phyloP scores from a whole-genome alignment of 441 rosid genomes.

The Pelargonium cotyledonis region DNA sequence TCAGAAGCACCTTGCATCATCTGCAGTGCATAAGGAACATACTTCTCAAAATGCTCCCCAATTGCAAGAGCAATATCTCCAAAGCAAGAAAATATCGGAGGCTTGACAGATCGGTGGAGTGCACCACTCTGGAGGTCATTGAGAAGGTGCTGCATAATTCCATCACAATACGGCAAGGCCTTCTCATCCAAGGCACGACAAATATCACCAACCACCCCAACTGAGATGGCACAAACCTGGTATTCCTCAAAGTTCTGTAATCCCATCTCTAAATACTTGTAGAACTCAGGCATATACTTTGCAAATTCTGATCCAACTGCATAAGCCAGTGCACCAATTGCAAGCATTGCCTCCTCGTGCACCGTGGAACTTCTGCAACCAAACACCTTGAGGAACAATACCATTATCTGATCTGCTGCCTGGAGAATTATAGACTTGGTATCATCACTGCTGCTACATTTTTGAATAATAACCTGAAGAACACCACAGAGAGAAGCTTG shows the following conservation, averaged over 20 bases:
- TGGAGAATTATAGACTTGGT: constrained; percentile 16
- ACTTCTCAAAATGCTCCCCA: constrained; percentile 49
- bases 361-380: constrained; percentile 21
- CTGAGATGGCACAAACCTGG: constrained; percentile 52
- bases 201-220: constrained; percentile 55
- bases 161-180: constrained; percentile 45
- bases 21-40: constrained; percentile 52
- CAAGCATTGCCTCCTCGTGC: constrained; percentile 29
- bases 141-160: constrained; percentile 52
- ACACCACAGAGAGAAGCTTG: constrained; percentile 57
- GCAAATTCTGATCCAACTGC: constrained; percentile 19
- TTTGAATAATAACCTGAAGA: constrained; percentile 45
- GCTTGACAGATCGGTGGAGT: constrained; percentile 52
- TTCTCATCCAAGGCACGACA: constrained; percentile 52
- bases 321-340: constrained; percentile 24
- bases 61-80: constrained; percentile 55
- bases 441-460: constrained; percentile 34
- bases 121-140: constrained; percentile 46
- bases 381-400: constrained; percentile 20
- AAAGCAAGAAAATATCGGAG: constrained; percentile 54
- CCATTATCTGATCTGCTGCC: constrained; percentile 24
- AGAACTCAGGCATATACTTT: constrained; percentile 23
- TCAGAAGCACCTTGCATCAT: constrained; percentile 71
- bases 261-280: constrained; percentile 49
- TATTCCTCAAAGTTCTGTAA: constrained; percentile 59